phyloP scores from a whole-genome alignment of 2,329 filamentous ascomycete species.

The Zasmidium citrigriseum region DNA sequence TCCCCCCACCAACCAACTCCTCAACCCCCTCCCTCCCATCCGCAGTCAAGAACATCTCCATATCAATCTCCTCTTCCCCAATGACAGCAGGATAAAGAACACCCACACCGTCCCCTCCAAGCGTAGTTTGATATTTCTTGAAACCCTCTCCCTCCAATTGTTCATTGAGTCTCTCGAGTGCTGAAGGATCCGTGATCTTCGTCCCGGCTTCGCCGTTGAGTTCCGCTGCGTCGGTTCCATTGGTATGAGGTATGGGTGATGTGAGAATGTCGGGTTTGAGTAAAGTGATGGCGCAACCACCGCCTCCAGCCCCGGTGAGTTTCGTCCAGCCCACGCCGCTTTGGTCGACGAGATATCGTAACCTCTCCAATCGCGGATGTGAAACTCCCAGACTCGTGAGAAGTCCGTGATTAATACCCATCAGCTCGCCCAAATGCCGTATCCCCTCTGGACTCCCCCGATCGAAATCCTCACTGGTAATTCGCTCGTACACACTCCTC shows the following conservation, averaged over 20 bases:
- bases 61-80: constrained; percentile 90
- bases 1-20: constrained; percentile 67
- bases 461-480: constrained; percentile 65
- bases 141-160: constrained; percentile 66
- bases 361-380: constrained; percentile 86
- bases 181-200: not conserved
- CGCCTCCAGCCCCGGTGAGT: constrained; percentile 91
- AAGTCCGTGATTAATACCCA: constrained; percentile 91
- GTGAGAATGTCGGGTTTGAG: constrained; percentile 62
- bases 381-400: constrained; percentile 91
- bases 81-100: constrained; percentile 91
- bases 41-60: constrained; percentile 83
- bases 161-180: constrained; percentile 62
- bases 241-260: not conserved
- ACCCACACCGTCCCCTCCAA: constrained; percentile 91
- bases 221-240: constrained; percentile 3
- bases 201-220: constrained; percentile 18
- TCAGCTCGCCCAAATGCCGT: constrained; percentile 78
- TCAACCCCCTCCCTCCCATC: constrained; percentile 85
- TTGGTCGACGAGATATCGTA: constrained; percentile 88
- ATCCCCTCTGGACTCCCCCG: constrained; percentile 63
- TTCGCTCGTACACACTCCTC: constrained; percentile 56
- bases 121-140: constrained; percentile 80
- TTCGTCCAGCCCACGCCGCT: constrained; percentile 95
- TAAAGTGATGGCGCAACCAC: constrained; percentile 91